Evolutionary conservation across 139 green algal species (phyloP).

Genomic region (Micractinium conductrix): DNA sequence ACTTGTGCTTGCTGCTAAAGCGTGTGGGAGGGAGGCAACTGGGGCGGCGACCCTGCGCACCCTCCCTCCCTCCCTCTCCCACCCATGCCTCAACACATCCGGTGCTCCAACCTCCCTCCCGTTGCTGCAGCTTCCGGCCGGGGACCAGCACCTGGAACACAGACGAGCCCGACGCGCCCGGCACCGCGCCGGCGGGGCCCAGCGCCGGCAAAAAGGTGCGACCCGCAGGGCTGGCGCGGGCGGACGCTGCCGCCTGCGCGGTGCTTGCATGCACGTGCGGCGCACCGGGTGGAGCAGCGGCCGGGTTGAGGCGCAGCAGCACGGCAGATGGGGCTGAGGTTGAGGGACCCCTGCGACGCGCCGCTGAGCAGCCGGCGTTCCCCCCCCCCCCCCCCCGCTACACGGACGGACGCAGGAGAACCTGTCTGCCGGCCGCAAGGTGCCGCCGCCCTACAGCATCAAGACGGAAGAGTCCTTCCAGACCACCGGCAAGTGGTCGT

Average conservation of each 20-base stretch:
- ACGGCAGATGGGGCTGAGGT: background rate
- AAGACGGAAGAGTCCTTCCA: slow-evolving; percentile 41
- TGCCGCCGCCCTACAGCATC: slow-evolving; percentile 52
- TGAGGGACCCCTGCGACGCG: background rate
- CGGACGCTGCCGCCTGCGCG: too few species aligned
- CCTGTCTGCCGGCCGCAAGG: slow-evolving; percentile 22
- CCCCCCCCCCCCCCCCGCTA: background rate
- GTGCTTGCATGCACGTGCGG: background rate
- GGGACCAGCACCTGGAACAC: slow-evolving; percentile 91
- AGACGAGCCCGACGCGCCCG: slow-evolving; percentile 55
- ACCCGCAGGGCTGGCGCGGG: too few species aligned
- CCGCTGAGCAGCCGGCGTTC: too few species aligned
- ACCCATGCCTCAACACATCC: too few species aligned
- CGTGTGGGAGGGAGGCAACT: too few species aligned
- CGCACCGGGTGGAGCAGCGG: too few species aligned
- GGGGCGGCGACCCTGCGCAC: too few species aligned
- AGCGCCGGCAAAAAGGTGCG: background rate
- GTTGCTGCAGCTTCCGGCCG: slow-evolving; percentile 75
- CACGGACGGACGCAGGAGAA: background rate
- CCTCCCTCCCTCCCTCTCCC: too few species aligned
- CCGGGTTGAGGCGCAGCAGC: too few species aligned
- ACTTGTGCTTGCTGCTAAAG: too few species aligned
- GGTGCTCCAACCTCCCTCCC: too few species aligned
- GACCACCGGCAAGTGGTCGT: slow-evolving; percentile 65
- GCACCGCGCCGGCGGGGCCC: background rate